A percentile compares a stretch with the other conserved stretches of the same genome.
These are phyloP conservation scores for Lycium barbarum DNA, from an alignment of 257 asterid genomes.

Conservation along the genomic window DNA sequence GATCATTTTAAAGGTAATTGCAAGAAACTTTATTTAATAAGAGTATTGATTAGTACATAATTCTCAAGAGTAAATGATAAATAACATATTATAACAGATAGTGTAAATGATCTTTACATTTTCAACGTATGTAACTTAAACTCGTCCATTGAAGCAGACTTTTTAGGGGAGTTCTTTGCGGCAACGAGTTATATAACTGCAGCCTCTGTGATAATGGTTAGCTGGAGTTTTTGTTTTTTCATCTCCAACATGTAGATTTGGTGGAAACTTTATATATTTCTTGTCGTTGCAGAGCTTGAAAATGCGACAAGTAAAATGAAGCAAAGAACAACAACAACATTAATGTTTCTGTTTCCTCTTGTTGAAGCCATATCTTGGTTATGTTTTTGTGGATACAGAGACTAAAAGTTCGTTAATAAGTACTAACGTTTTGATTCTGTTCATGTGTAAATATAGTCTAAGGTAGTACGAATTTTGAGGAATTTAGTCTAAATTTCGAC, in stretches of 20 bases:
- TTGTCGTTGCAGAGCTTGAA: background rate
- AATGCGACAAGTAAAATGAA: background rate
- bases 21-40: background rate
- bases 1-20: background rate
- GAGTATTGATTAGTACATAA: background rate
- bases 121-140: background rate
- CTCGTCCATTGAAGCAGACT: background rate
- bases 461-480: background rate
- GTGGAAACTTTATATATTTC: background rate
- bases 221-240: background rate
- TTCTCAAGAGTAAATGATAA: background rate
- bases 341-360: background rate
- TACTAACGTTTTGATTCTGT: background rate
- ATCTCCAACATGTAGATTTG: background rate
- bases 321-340: background rate
- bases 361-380: conserved; percentile 10
- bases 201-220: background rate
- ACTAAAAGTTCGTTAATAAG: background rate
- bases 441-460: background rate
- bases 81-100: background rate
- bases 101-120: background rate
- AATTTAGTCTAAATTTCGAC: background rate
- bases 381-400: background rate
- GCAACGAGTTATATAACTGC: background rate
- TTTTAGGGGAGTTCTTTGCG: background rate